A percentile compares a stretch with the other conserved stretches of the same genome.
Conservation (phyloP, 2,329 filamentous ascomycete genomes). For the Chalaropsis thielavioides region DNA sequence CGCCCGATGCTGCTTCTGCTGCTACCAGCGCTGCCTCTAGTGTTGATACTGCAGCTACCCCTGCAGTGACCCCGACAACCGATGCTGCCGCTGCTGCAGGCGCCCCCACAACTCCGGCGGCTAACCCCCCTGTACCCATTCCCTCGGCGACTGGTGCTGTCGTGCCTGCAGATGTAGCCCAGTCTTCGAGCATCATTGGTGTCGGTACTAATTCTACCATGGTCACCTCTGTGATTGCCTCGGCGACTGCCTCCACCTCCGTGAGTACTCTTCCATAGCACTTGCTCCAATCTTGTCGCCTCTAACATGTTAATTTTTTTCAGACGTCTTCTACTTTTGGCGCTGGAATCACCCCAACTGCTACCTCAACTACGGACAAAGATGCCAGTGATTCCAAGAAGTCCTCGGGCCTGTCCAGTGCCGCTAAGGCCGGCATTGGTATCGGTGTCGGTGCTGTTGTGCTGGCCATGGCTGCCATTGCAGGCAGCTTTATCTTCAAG, state of each 20-base stretch:
- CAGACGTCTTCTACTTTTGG: conserved; percentile 5
- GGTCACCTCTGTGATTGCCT: conserved; percentile 8
- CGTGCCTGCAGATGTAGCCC: neutral
- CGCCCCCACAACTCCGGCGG: neutral
- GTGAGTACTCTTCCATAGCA: neutral
- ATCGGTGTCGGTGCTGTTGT: conserved; percentile 24
- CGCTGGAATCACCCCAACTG: neutral
- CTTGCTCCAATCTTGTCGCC: neutral
- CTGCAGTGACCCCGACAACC: neutral
- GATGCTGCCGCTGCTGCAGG: neutral
- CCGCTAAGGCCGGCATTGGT: conserved; percentile 35
- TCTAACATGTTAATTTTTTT: neutral
- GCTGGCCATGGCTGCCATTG: conserved; percentile 26
- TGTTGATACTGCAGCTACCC: neutral
- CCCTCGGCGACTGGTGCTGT: neutral
- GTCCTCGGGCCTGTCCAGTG: conserved; percentile 27
- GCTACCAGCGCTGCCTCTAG: neutral
- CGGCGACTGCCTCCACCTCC: neutral
- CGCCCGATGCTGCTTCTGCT: conserved; percentile 5
- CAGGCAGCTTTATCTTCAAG: conserved; percentile 28
- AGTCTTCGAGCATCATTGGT: neutral
- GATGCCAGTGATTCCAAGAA: conserved; percentile 14
- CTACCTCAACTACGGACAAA: conserved; percentile 7
- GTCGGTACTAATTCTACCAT: conserved; percentile 16
- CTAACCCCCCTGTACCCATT: neutral